Percentiles rank a stretch among this genome's conserved stretches.
Conservation (phyloP, 768 basidiomycete genomes). For the Calocybe indica region DNA sequence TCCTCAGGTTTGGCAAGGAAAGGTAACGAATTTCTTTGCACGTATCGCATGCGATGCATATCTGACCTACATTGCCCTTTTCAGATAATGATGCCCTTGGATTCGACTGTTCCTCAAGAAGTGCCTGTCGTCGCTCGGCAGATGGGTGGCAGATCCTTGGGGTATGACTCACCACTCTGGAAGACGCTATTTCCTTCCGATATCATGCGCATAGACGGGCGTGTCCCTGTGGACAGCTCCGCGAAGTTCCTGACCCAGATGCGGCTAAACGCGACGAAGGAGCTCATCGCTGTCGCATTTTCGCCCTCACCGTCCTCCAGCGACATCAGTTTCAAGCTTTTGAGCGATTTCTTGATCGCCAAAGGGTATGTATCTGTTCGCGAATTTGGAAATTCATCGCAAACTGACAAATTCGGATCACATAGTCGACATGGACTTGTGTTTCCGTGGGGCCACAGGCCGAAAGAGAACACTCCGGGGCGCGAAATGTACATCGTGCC, state of each 20-base stretch:
- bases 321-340: conserved; percentile 48
- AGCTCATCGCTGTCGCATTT: conserved; percentile 75
- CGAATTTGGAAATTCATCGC: not conserved
- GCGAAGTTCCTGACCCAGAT: conserved; percentile 74
- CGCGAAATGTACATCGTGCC: conserved; percentile 88
- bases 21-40: conserved; percentile 36
- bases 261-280: conserved; percentile 69
- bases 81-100: conserved; percentile 77
- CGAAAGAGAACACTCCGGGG: conserved; percentile 70
- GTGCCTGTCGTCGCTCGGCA: conserved; percentile 68
- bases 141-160: conserved; percentile 66
- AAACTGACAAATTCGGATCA: conserved; percentile 9
- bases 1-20: conserved; percentile 69
- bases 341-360: conserved; percentile 61
- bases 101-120: conserved; percentile 63
- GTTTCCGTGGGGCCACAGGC: conserved; percentile 78
- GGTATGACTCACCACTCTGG: conserved; percentile 61
- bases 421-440: conserved; percentile 78
- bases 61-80: conserved; percentile 6
- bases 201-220: conserved; percentile 73
- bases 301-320: conserved; percentile 40
- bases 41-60: not conserved
- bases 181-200: conserved; percentile 67
- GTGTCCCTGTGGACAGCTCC: conserved; percentile 74
- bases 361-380: conserved; percentile 52